Evolutionary conservation across 768 basidiomycete species (phyloP), one percentile per base, ranked within the genome.

Genomic region (Kockovaella imperatae): DNA sequence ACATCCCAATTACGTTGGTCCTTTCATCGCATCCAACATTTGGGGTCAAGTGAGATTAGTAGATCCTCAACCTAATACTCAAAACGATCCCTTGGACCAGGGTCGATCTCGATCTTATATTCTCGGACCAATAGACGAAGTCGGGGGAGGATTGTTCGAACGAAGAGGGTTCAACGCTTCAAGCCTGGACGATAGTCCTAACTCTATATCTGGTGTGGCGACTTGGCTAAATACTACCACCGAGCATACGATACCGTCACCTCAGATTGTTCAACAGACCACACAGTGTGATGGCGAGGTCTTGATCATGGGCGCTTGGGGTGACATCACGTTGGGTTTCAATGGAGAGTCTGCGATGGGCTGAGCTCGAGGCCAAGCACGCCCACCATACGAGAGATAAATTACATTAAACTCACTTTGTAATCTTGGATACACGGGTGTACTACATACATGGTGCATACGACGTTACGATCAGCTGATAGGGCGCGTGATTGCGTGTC

Each of bases 1-100:
- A 30, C 52, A 62, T 41, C 62, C 67, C 1, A 59, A 59, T 4
- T 71, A 57, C 39, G 53, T 67, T 23, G 69, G 69, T 6, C 59
- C 63, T 2, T 69, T 64, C 30, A 51, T 59, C 10, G 36, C 63
- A 13, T 49, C 45, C 38, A 59, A 59, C 20, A 30, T 47, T 5
- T 65, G 60, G 60, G 63, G 63, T 8, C 29, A 56, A 24, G 42
- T 62, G 18, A 31, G 54, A n/a, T 25, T 64, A 3, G 53, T 59
- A 7, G 13, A 58, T n/a, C 52, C 63, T 26, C 6, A 20, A 32
- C n/a, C 26, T 3, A 29, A 38, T 7, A 11, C 18, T 5, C 28
- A 51, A 18, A 34, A 40, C 14, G 55, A 71, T 50, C 67, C 69
- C 3, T 38, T 42, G 25, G 57, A 44, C 7, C 21, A 38, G 24